Base-by-base conservation (phyloP, 805 yeast genomes). In the Groenewaldozyma tartarivorans region DNA sequence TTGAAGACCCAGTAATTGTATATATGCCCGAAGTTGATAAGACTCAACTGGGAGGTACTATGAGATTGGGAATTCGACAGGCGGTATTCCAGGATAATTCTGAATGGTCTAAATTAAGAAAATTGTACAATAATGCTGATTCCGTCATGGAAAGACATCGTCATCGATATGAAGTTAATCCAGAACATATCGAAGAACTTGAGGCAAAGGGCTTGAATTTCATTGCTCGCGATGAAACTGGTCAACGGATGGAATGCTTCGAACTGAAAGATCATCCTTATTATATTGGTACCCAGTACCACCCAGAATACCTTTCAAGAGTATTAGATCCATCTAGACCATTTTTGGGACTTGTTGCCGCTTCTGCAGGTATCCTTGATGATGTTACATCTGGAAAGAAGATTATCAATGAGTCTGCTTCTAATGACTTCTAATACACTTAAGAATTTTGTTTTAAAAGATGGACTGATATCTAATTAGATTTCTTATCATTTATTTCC, bases 1-100 rank as follows among this genome's bases (percentile, higher is more conserved):
- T 73, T 4, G 73, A 68, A 26, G 72, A 74, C 41, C 80, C 86
- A 16, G 75, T 86, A 39, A 94, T 92, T 44, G 84, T 92, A 37
- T 92, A 86, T 69, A 92, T 92, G 99, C 99, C 99, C 34, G 99
- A 92, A 64, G 87, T 90, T 48, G 95, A 87, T 65, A 90, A 87
- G 69, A 79, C 82, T 53, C 86, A 85, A 61, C 74, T 92, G 70
- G 99, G 99, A 49, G 99, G 99, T 52, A 90, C 97, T 39, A 92
- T 92, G 99, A 81, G 99, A 71, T 74, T 92, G 53, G 99, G 99
- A 54, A 72, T 86, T 50, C 87, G 96, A 65, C 77, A 88, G 51
- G 87, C 97, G 31, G 75, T 72, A 49, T 92, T 92, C 72, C 79
- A 75, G 55, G 66, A 66, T 15, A 76, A 70, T 48, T 64, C 83